Evolutionary conservation across 768 basidiomycete species (phyloP), one percentile per base, ranked within the genome.

Genomic region (Mycena rosella): DNA sequence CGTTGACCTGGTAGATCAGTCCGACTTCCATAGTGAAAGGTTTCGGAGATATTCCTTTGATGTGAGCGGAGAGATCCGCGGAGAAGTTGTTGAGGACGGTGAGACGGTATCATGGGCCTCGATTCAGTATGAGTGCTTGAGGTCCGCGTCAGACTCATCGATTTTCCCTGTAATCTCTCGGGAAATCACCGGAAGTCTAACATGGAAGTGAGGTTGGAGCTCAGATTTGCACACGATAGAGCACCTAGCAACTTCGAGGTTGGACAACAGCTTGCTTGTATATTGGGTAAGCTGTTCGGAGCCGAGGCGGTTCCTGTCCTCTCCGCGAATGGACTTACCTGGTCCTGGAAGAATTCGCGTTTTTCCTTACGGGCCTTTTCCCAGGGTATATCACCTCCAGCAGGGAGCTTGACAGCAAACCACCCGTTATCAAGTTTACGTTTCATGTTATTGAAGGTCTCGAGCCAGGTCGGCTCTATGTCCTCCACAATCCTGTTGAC

Each of bases 401-500:
- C 63, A 3, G 56, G 56, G 20, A 65, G 63, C 38, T 58, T 65
- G 56, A 65, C 63, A 53, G 63, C 63, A 27, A 65, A 65, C 63
- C 63, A 65, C 5, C 63, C 63, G 13, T 65, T 57, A 27, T 65
- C 63, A 40, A 65, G 56, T 38, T 56, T 65, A 11, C 55, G 56
- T 1, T 27, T 51, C 30, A 52, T 44, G 49, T 65, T 65, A 59
- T 65, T 26, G 63, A 65, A 65, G 1, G 24, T 59, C 22, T 58
- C 49, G 32, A 65, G 63, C 63, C 56, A 58, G 17, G 26, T 24
- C 9, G 36, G 56, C 38, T 36, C 17, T 26, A 44, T 52, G 7
- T n/a, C 63, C 17, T 44, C 45, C 24, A 3, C 26, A 59, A 65
- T 65, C 34, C n/a, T 42, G 42, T 65, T 56, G 15, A 52, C 63